Base-by-base conservation (phyloP, 2,329 filamentous ascomycete genomes). In the Pyrenophora teres region DNA sequence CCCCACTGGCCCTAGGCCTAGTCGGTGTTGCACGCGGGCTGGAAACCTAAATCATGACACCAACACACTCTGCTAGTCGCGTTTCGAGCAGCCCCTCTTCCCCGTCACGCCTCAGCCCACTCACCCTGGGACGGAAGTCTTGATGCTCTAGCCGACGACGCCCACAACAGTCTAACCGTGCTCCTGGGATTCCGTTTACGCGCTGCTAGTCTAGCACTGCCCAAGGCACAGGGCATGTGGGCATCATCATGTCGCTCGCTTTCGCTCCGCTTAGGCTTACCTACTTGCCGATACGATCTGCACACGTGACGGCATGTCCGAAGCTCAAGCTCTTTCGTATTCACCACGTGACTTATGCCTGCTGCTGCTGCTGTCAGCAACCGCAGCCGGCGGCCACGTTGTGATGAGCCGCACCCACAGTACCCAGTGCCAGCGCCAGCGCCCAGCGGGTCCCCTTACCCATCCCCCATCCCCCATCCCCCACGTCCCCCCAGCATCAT, bases 321-420 rank as follows among this genome's bases (percentile, higher is more conserved):
- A 27, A 27, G 3, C 25, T 46, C 36, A 23, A 19, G 9, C n/a
- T 41, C 46, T 53, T 18, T 37, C 27, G 36, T 40, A 37, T 41
- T 27, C 30, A 9, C 3, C 27, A 30, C 27, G 27, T 30, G 27
- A 30, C 10, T 7, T 4, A 30, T 30, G 27, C 27, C n/a, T n/a
- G n/a, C n/a, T n/a, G n/a, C 27, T 30, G 27, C 23, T 40, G 45
- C 51, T 38, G 49, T 60, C 56, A 39, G 62, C 50, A 43, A 49
- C 58, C 55, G 59, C 48, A 48, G 56, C 52, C 57, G 64, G 66
- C 68, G 65, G 50, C 67, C 63, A 67, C 66, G 64, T 65, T 67
- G 50, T 64, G 27, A 30, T 30, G 62, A 71, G 64, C 66, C 64
- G 63, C 62, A 57, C 41, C 40, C 44, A 19, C 54, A 46, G 52